Base-by-base conservation (phyloP, 202 grass and related monocot genomes). In the Carex arenaria region DNA sequence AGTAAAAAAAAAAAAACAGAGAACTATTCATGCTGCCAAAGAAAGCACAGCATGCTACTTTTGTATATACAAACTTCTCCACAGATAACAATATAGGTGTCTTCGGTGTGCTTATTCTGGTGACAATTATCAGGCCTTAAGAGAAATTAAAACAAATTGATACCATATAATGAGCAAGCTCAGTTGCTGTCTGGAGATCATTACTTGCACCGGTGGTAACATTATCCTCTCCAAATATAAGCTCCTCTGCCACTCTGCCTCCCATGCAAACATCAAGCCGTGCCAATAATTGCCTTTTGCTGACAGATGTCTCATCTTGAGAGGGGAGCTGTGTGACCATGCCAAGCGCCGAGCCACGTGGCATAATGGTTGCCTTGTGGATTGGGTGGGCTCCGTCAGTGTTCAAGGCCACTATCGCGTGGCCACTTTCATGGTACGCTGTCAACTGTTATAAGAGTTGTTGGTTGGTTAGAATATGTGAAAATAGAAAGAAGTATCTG, bases 211-310 rank as follows among this genome's bases (percentile, higher is more conserved):
- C 96, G 74, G 93, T 94, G 34, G 96, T 99, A 80, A 99, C 88
- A 87, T 92, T 93, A 13, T 99, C 96, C 90, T 96, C 91, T 64
- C 96, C 96, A 90, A 99, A 99, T 68, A 99, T 94, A 47, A 99
- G 88, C 75, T 99, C 93, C 88, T 99, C 96, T 76, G 96, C 96
- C 68, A 94, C 96, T 61, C 96, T 93, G 36, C 96, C 96, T 18
- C 96, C 96, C 96, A 99, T 99, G 78, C 96, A 99, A 85, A 99
- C 93, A 87, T 99, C 96, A 86, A 99, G 93, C 63, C 96, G 91
- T 47, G 96, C 96, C 76, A 96, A 84, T 64, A 99, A 83, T 80
- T 99, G 96, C 86, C 89, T 99, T 88, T 92, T 99, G 93, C 96
- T 99, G 82, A 99, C 86, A 84, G 96, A 99, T 71, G 90, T 99